Percentiles rank a stretch among this genome's conserved stretches.
These are phyloP conservation scores for Saururus chinensis DNA, from an alignment of 164 flowering plant genomes.

Conservation along the genomic window DNA sequence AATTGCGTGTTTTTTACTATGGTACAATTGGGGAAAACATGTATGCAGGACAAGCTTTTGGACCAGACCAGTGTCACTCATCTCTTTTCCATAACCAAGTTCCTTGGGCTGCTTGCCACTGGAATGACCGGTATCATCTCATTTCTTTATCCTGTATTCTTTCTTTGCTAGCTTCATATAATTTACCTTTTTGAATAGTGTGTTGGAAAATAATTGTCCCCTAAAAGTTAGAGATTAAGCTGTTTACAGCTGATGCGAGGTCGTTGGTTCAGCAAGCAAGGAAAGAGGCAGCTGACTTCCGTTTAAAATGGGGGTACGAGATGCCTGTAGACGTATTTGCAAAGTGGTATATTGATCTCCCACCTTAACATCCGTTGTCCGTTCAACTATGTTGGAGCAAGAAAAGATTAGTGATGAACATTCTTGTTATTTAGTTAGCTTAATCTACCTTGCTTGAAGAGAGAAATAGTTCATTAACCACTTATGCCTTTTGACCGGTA, in stretches of 20 bases:
- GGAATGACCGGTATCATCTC: conserved; percentile 81
- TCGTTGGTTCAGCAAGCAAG: conserved; percentile 96
- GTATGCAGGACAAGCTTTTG: conserved; percentile 91
- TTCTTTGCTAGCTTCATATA: not conserved
- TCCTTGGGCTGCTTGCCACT: conserved; percentile 78
- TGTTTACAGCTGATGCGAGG: conserved; percentile 81
- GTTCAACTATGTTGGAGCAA: too few species aligned
- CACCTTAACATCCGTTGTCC: too few species aligned
- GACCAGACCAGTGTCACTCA: conserved; percentile 91
- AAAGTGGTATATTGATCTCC: conserved; percentile 71
- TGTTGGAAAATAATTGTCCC: too few species aligned
- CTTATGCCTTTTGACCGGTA: too few species aligned
- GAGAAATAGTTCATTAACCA: too few species aligned
- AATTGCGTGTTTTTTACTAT: not conserved
- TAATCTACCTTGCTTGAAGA: too few species aligned
- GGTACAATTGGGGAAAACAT: not conserved
- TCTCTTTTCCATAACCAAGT: conserved; percentile 82
- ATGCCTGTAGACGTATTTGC: conserved; percentile 92
- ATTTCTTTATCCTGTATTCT: conserved; percentile 1
- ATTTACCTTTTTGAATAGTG: too few species aligned
- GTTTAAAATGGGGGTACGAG: conserved; percentile 81
- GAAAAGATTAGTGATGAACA: too few species aligned
- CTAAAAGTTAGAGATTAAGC: too few species aligned
- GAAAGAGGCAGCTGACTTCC: conserved; percentile 94
- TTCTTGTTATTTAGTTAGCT: too few species aligned